Base-by-base conservation (phyloP, 164 flowering plant species). In the Piper longum region DNA sequence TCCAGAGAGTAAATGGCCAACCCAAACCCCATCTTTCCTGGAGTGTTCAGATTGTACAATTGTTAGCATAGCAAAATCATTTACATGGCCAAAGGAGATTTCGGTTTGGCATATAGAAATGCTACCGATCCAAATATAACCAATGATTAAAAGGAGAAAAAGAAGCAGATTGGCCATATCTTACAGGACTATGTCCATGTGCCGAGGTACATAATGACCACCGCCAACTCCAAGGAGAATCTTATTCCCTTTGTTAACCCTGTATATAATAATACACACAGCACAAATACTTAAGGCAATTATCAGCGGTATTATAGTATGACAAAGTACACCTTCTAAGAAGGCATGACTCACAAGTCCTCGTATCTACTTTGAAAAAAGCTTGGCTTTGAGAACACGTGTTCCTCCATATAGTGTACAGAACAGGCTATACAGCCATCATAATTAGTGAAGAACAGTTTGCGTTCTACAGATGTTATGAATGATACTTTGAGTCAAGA, bases 161-260 rank as follows among this genome's bases (percentile, higher is more conserved):
- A 16, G 48, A 41, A 61, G 14, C 4, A 43, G 40, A 4, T 18
- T 14, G 41, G 43, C 5, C 57, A 65, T 45, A 4, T 43, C 79
- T 76, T 70, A 76, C 79, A 61, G 26, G 59, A 71, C 69, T 51
- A 76, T 62, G 59, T 76, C 79, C 95, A 86, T 86, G 59, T 91
- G 98, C 39, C 96, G 82, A 67, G 98, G 98, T 67, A 74, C 96
- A 82, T 91, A 89, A 79, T 91, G 96, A 55, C 98, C 98, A 64
- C 98, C 98, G 41, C 98, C 98, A 62, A 91, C 67, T 40, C 98
- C 98, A 61, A 91, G 88, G 58, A 91, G 91, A 41, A 89, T 84
- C 75, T 82, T 83, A 42, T 62, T 64, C 64, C 58, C 66, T 51
- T 69, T 79, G 64, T 41, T 63, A 57, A 74, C 73, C 74, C 96